Evolutionary conservation across 2,329 filamentous ascomycete species (phyloP).

Genomic region (Ceratocystis alfenasii): DNA sequence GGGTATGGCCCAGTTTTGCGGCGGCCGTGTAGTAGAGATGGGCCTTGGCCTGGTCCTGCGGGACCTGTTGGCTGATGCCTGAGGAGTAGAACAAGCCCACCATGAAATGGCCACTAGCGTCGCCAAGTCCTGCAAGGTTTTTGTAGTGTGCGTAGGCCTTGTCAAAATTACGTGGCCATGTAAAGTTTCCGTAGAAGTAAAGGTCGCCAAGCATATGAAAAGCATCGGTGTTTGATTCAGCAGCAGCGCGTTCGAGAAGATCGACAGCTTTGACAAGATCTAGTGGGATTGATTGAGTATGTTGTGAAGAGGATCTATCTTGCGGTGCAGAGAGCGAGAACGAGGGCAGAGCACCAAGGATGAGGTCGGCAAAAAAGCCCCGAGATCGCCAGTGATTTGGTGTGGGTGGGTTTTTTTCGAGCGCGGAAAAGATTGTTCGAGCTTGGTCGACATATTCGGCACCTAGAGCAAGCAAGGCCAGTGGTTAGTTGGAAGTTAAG

Average conservation of each 20-base stretch:
- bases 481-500: neutral
- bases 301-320: slow-evolving; percentile 3
- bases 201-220: slow-evolving; percentile 83
- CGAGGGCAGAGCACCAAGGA: slow-evolving; percentile 16
- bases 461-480: slow-evolving; percentile 4
- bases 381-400: slow-evolving; percentile 1
- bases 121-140: slow-evolving; percentile 64
- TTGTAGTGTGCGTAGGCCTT: slow-evolving; percentile 73
- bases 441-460: slow-evolving; percentile 19
- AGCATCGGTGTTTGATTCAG: slow-evolving; percentile 61
- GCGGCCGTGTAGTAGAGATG: slow-evolving; percentile 92
- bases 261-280: slow-evolving; percentile 36
- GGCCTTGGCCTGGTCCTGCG: slow-evolving; percentile 79
- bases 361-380: slow-evolving; percentile 12
- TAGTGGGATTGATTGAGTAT: slow-evolving; percentile 1
- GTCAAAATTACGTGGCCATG: slow-evolving; percentile 69
- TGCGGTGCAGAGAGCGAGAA: slow-evolving; percentile 19
- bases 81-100: slow-evolving; percentile 91
- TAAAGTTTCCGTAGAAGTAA: slow-evolving; percentile 93
- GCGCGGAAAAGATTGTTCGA: slow-evolving; percentile 15
- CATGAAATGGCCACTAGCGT: slow-evolving; percentile 92
- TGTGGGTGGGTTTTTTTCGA: slow-evolving; percentile 18
- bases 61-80: slow-evolving; percentile 68
- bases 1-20: slow-evolving; percentile 66
- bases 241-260: slow-evolving; percentile 41